Evolutionary conservation across 176 grass and related monocot genomes (phyloP), one percentile per base, ranked within the genome.

Genomic region (Zoysia japonica): DNA sequence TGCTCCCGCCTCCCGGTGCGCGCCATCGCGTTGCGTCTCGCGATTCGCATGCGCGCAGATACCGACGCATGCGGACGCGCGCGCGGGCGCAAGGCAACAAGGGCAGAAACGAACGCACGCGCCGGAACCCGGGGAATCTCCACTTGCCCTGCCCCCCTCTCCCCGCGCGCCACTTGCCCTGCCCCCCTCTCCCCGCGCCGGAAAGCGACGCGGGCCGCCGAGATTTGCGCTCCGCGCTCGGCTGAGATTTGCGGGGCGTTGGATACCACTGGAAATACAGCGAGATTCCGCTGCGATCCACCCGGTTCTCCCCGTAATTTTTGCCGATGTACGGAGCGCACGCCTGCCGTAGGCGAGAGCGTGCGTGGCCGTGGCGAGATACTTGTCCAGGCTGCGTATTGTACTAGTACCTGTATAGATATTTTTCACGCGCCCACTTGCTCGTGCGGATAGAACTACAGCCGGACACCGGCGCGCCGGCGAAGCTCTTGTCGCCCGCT

Each of bases 131-230:
- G 51, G 15, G 37, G 69, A 73, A 82, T 82, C 80, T 54, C 78
- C 68, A 64, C 69, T 73, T 82, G 57, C 1, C 57, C 43, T 45
- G 43, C 43, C 6, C 55, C 56, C 7, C 16, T 2, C 57, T 3
- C 37, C 37, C 68, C 78, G 67, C 8, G 9, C 68, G 44, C 78
- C 68, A 64, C 69, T 73, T 82, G 57, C 1, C 57, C 43, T 45
- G 43, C 43, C 6, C 55, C 56, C 7, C 16, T 2, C 57, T 3
- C 37, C 37, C 68, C n/a, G 47, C 78, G 43, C 52, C 51, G 47
- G 69, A 82, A 66, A 74, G 70, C 70, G 70, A 82, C 80, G 51
- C 74, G 41, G 40, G 54, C 17, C 54, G 38, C 49, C 20, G 67
- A 5, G 43, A 46, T 20, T 38, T 11, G 60, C 35, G 35, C 3